Percentiles rank a stretch among this genome's conserved stretches.
phyloP scores from a whole-genome alignment of 139 green algal genomes.

The Chlorella sp. region DNA sequence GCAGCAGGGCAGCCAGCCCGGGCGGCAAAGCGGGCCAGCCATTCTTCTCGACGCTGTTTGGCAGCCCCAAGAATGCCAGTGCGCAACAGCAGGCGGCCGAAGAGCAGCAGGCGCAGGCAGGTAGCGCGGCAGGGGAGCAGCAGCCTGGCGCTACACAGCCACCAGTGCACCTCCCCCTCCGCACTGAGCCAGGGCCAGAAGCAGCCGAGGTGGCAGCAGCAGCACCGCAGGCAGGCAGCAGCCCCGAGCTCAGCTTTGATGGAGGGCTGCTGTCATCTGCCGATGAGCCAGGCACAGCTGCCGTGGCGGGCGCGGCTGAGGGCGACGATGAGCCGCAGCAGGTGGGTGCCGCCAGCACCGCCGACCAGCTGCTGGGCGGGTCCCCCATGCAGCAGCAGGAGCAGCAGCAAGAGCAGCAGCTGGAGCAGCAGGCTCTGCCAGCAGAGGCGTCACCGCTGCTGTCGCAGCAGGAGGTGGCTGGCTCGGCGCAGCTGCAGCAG shows the following conservation, averaged over 20 bases:
- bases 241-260: neutral
- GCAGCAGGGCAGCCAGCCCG: neutral
- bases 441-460: neutral
- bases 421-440: neutral
- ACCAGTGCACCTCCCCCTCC: neutral
- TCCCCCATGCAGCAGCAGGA: neutral
- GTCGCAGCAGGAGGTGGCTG: neutral
- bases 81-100: neutral
- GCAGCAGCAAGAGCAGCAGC: neutral
- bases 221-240: neutral
- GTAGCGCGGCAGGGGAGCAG: neutral
- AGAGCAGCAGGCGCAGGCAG: neutral
- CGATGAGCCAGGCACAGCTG: neutral
- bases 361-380: neutral
- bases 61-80: neutral
- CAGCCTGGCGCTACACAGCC: neutral
- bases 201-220: neutral
- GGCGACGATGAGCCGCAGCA: too few species aligned
- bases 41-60: neutral
- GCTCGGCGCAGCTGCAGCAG: too few species aligned
- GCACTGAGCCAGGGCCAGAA: too few species aligned
- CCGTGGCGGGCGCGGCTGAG: neutral
- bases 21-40: neutral
- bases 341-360: neutral
- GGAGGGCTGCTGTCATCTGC: neutral